Conservation (phyloP, 2,329 filamentous ascomycete genomes). For the Bipolaris gigantea region DNA sequence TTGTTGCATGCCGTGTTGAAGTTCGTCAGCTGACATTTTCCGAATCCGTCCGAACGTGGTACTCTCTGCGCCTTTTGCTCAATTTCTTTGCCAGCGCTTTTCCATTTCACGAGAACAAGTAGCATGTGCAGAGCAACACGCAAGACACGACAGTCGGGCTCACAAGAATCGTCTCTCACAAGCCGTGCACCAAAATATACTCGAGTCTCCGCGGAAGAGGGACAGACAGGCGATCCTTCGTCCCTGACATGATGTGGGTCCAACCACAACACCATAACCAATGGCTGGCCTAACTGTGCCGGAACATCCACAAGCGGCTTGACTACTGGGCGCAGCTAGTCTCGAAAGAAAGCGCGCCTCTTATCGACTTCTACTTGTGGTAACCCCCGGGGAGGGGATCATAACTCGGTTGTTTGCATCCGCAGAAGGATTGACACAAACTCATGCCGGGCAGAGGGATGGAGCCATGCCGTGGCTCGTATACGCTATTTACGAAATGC, state of each 20-base stretch:
- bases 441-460: slow-evolving; percentile 1
- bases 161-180: background rate
- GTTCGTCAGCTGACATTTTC: background rate
- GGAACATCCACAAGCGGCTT: background rate
- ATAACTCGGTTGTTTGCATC: background rate
- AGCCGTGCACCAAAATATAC: background rate
- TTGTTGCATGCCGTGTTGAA: background rate
- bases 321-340: background rate
- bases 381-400: background rate
- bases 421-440: background rate
- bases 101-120: background rate
- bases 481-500: background rate
- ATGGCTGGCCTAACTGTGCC: background rate
- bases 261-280: background rate
- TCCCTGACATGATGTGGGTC: background rate
- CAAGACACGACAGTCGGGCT: background rate
- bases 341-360: background rate
- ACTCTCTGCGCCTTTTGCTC: background rate
- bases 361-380: background rate
- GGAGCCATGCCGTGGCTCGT: background rate
- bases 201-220: background rate
- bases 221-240: background rate
- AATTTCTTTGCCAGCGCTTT: background rate
- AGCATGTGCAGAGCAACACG: background rate
- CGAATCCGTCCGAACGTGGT: background rate